Percentiles rank a stretch among this genome's conserved stretches.
phyloP scores from a whole-genome alignment of 805 yeast genomes.

The Saccharomycopsis sp. region DNA sequence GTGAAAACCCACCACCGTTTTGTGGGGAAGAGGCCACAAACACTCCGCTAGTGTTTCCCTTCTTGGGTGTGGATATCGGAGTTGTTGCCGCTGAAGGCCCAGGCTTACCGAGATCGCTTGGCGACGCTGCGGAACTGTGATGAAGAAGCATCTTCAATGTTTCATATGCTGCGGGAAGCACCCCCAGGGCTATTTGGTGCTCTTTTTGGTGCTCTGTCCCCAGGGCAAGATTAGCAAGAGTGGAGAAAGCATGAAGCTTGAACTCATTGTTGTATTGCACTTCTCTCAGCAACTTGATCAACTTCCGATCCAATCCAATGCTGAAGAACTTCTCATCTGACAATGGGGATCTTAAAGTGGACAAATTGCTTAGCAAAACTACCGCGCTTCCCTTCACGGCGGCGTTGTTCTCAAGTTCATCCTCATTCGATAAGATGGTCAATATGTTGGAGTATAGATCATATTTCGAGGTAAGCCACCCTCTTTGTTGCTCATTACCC shows the following conservation, averaged over 20 bases:
- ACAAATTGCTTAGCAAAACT: constrained; percentile 10
- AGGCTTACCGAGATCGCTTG: background rate
- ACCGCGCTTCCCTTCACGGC: constrained; percentile 8
- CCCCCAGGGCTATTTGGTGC: constrained; percentile 9
- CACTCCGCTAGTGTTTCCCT: background rate
- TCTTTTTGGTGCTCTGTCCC: constrained; percentile 14
- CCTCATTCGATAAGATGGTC: constrained; percentile 8
- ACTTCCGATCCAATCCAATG: constrained; percentile 7
- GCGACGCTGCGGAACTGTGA: no score
- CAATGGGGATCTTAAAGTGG: constrained; percentile 2
- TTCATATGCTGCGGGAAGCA: constrained; percentile 8
- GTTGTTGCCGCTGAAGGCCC: background rate
- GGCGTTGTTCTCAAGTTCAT: constrained; percentile 3
- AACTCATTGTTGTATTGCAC: constrained; percentile 1
- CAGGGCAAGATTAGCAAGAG: constrained; percentile 12
- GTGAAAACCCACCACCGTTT: background rate
- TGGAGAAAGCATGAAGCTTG: constrained; percentile 5
- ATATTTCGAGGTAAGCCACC: constrained; percentile 11
- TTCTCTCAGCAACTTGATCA: constrained; percentile 16
- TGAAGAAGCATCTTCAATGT: constrained; percentile 2
- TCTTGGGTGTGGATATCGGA: background rate
- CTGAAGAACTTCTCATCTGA: constrained; percentile 5
- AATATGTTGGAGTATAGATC: constrained; percentile 5
- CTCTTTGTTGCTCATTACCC: constrained; percentile 16
- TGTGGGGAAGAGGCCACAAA: background rate